A percentile compares a stretch with the other conserved stretches of the same genome.
Evolutionary conservation across 352 stramenopile species (phyloP).

Genomic region (Stephanocyclus meneghinianus): DNA sequence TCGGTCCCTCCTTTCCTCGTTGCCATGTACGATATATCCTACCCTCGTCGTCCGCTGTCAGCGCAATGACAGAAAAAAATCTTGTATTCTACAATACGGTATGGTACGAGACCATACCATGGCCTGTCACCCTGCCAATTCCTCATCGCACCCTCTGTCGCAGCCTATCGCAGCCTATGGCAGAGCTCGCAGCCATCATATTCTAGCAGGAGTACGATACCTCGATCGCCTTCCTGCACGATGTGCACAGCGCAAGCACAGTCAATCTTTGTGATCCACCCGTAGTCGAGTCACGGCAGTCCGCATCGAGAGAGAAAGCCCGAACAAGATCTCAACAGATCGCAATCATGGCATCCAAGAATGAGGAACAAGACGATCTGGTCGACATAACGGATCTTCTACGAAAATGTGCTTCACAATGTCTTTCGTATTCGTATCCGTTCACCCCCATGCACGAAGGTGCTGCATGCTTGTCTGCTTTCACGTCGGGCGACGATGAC

Average conservation of each 20-base stretch:
- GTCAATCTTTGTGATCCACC: background rate
- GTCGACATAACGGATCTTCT: constrained; percentile 43
- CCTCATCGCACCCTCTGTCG: too few species aligned
- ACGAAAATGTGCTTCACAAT: constrained; percentile 15
- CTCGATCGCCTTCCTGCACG: too few species aligned
- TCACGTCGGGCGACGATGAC: background rate
- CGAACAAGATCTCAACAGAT: background rate
- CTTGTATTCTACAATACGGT: too few species aligned
- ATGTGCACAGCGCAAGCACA: background rate
- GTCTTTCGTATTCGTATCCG: constrained; percentile 35
- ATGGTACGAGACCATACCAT: too few species aligned
- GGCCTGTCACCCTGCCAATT: too few species aligned
- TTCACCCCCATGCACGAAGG: constrained; percentile 16
- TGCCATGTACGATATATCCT: too few species aligned
- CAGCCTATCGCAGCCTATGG: too few species aligned
- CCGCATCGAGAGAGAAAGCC: background rate
- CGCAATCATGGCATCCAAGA: background rate
- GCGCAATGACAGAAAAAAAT: too few species aligned
- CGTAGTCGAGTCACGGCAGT: background rate
- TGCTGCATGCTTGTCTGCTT: background rate
- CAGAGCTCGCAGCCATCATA: too few species aligned
- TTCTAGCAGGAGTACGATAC: too few species aligned
- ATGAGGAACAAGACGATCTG: background rate
- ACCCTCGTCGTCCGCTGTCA: too few species aligned
- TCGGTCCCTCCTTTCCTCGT: too few species aligned